These are phyloP conservation scores for Postia placenta DNA, from an alignment of 768 basidiomycete species.

Conservation along the genomic window DNA sequence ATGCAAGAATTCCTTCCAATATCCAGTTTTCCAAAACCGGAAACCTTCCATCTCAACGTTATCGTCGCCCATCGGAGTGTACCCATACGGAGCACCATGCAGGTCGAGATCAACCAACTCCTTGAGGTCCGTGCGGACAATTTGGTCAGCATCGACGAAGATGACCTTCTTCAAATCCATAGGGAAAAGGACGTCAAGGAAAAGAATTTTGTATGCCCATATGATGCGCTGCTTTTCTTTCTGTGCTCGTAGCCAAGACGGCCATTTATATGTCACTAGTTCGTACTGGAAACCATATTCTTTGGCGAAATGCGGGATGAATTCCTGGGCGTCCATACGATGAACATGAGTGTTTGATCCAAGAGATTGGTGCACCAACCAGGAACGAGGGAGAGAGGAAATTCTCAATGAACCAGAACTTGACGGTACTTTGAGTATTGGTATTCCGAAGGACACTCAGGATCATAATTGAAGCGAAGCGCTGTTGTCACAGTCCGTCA, in stretches of 20 bases:
- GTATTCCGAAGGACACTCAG: conserved; percentile 93
- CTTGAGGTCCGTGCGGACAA: conserved; percentile 92
- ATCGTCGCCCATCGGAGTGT: conserved; percentile 97
- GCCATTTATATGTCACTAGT: conserved; percentile 98
- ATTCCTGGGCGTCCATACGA: conserved; percentile 82
- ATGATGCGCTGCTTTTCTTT: conserved; percentile 98
- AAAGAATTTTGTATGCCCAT: conserved; percentile 99
- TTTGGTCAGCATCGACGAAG: conserved; percentile 97
- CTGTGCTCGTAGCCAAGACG: conserved; percentile 94
- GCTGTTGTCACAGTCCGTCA: conserved; percentile 36
- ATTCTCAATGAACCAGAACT: conserved; percentile 99
- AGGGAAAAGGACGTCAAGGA: conserved; percentile 97
- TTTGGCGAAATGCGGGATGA: conserved; percentile 87
- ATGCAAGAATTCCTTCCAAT: conserved; percentile 84
- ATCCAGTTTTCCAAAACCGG: conserved; percentile 97
- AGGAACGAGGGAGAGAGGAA: conserved; percentile 97
- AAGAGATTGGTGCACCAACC: conserved; percentile 36
- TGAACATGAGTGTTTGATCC: background rate
- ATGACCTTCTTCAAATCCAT: conserved; percentile 99
- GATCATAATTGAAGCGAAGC: conserved; percentile 98
- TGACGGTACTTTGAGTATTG: conserved; percentile 87
- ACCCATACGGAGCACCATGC: conserved; percentile 90
- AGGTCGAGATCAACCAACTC: conserved; percentile 92
- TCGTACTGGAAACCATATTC: conserved; percentile 96
- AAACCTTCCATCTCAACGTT: conserved; percentile 95